Evolutionary conservation across 2,329 filamentous ascomycete genomes (phyloP), one percentile per base, ranked within the genome.

Genomic region (Microcera coccophila): DNA sequence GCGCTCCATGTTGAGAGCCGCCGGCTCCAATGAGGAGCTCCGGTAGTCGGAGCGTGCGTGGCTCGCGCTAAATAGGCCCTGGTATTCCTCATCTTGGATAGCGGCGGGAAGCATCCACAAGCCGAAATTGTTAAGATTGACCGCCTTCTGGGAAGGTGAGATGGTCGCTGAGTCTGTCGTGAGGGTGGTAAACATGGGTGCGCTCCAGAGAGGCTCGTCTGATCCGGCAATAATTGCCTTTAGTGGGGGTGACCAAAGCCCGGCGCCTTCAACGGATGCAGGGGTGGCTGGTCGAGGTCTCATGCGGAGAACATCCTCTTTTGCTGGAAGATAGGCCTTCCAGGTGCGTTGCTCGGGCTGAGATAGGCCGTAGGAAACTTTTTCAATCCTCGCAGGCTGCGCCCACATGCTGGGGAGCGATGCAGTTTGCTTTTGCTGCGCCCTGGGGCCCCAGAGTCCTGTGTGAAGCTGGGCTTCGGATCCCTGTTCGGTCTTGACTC

Each of bases 271-370:
- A 29, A 58, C 42, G 8, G 24, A 22, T 16, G 53, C 49, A 24
- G 46, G 48, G 28, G 53, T 43, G 29, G 51, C 49, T 40, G 49
- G 51, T 42, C 53, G 42, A 34, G 61, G 58, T 38, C 48, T 59
- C 16, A 54, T 53, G 36, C 57, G 55, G 34, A 48, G 35, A 31
- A 43, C 45, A 26, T 57, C 53, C 24, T 54, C 49, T 38, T 45
- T 39, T 18, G 39, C 47, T n/a, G 54, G 35, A 37, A 59, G 45
- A 39, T 59, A 59, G 19, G 49, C 46, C 12, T 48, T 46, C 56
- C 56, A 59, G n/a, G 47, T 47, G 32, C 56, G 52, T 36, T 43
- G 42, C 41, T 65, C 58, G n/a, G 64, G 54, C 39, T 59, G 53
- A 38, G 65, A 62, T 14, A 68, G 56, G 14, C 58, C 53, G 34